Conservation (phyloP, 352 stramenopile genomes). For the Phytophthora multivora region DNA sequence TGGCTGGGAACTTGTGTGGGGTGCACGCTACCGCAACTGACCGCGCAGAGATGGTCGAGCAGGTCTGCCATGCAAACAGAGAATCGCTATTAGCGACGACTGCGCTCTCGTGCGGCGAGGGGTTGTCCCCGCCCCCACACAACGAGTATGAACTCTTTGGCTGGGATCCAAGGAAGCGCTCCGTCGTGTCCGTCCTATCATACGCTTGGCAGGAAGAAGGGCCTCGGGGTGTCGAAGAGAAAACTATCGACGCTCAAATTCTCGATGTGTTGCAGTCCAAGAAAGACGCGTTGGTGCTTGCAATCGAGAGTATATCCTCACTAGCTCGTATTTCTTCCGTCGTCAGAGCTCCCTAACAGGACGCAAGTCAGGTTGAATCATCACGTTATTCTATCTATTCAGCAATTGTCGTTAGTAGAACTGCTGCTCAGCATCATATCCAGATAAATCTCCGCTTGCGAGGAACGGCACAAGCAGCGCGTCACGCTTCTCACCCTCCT, state of each 20-base stretch:
- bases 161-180: conserved; percentile 37
- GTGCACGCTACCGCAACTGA: conserved; percentile 12
- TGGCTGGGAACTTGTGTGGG: conserved; percentile 28
- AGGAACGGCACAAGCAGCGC: conserved; percentile 89
- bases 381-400: conserved; percentile 25
- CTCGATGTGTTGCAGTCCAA: conserved; percentile 53
- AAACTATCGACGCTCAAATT: conserved; percentile 37
- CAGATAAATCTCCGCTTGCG: conserved; percentile 92
- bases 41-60: conserved; percentile 24
- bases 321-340: conserved; percentile 48
- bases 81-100: conserved; percentile 10
- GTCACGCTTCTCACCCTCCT: conserved; percentile 54
- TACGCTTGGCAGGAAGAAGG: conserved; percentile 13
- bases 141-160: conserved; percentile 35
- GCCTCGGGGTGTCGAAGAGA: conserved; percentile 10
- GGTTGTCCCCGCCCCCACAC: not conserved
- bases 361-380: conserved; percentile 1
- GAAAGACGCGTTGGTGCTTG: conserved; percentile 43
- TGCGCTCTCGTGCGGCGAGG: not conserved
- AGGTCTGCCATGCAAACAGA: conserved; percentile 34
- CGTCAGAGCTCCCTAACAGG: conserved; percentile 35
- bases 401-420: conserved; percentile 42
- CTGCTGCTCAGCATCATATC: conserved; percentile 81
- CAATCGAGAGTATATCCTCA: conserved; percentile 48
- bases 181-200: conserved; percentile 25